These are phyloP conservation scores for Hemileia vastatrix DNA, from an alignment of 1,284 basidiomycete species.

Conservation along the genomic window DNA sequence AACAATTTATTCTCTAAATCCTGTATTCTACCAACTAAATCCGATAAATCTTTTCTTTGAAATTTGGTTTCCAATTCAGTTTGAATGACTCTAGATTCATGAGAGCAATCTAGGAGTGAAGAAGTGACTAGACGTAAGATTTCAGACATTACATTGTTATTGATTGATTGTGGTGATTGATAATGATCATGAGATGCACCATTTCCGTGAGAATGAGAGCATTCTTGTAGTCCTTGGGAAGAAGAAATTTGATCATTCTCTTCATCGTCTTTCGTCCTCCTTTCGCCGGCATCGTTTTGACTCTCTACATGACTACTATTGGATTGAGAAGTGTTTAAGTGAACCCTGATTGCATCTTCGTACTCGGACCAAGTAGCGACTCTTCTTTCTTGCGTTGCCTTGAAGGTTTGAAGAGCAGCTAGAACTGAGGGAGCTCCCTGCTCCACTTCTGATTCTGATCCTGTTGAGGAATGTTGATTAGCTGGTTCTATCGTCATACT, in stretches of 20 bases:
- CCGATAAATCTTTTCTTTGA: too few species aligned
- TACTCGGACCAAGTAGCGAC: conserved; percentile 31
- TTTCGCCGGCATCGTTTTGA: not conserved
- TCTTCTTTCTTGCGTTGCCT: conserved; percentile 31
- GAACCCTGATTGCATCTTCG: conserved; percentile 30
- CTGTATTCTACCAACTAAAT: too few species aligned
- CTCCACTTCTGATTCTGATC: not conserved
- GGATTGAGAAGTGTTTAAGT: conserved; percentile 21
- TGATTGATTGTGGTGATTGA: too few species aligned
- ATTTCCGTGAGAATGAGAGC: too few species aligned
- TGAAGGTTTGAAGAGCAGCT: conserved; percentile 24
- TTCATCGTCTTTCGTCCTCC: not conserved
- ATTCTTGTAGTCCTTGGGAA: too few species aligned
- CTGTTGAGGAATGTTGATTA: not conserved
- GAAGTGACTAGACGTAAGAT: too few species aligned
- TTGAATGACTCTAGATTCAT: too few species aligned
- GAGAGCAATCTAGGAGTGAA: too few species aligned
- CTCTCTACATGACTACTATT: conserved; percentile 15
- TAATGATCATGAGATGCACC: too few species aligned
- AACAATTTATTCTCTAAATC: too few species aligned
- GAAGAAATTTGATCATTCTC: not conserved
- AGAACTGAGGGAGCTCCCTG: not conserved
- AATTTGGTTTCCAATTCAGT: too few species aligned
- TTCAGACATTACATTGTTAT: too few species aligned
- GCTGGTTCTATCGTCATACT: not conserved